Conservation (phyloP, 2,329 filamentous ascomycete genomes). For the Penicillium rolfsii region DNA sequence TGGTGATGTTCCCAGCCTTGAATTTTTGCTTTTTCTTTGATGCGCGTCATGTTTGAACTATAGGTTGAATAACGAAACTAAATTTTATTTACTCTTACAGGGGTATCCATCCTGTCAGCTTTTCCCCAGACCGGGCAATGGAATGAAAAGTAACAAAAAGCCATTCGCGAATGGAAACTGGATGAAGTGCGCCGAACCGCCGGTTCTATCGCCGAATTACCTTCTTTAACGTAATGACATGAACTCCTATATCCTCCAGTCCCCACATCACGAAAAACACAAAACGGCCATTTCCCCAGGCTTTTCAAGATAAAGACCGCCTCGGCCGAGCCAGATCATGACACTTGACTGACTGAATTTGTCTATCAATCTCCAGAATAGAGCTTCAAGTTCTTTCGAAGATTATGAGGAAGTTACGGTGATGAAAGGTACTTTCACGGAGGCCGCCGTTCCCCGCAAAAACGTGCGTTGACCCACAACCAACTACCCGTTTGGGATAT, state of each 20-base stretch:
- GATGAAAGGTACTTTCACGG: background rate
- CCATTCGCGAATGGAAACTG: background rate
- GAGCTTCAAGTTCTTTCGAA: background rate
- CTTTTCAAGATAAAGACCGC: no score
- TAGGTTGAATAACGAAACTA: background rate
- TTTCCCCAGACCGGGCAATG: background rate
- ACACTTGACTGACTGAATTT: background rate
- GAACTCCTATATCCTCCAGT: conserved; percentile 10
- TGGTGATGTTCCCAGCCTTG: background rate
- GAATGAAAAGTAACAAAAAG: background rate
- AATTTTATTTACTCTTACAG: background rate
- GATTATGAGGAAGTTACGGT: background rate
- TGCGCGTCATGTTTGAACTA: background rate
- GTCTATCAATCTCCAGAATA: background rate
- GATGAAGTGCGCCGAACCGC: conserved; percentile 4
- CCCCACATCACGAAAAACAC: background rate
- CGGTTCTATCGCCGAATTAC: background rate
- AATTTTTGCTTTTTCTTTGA: background rate
- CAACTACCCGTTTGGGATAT: background rate
- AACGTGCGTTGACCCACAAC: background rate
- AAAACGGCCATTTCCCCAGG: background rate
- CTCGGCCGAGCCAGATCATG: background rate
- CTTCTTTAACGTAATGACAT: conserved; percentile 14
- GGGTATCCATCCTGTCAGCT: background rate
- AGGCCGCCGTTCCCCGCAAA: conserved; percentile 10